These are phyloP conservation scores for Phoma sp. DNA, from an alignment of 2,329 filamentous ascomycete genomes.

Conservation along the genomic window DNA sequence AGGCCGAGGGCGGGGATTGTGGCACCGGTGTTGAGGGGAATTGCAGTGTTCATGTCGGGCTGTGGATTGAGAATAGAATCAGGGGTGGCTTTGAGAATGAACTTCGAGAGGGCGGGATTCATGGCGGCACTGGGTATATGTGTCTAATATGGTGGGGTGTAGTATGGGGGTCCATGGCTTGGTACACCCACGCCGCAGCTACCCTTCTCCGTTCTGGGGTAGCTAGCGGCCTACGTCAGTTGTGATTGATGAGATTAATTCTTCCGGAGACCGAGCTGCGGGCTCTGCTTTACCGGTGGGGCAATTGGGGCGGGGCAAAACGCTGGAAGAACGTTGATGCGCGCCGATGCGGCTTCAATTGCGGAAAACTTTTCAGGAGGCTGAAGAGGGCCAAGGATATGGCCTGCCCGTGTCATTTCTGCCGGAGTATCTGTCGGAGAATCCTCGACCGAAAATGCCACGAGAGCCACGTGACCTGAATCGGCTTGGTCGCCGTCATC, in stretches of 20 bases:
- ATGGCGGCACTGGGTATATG: slow-evolving; percentile 41
- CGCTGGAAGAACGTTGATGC: slow-evolving; percentile 24
- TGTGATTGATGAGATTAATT: slow-evolving; percentile 47
- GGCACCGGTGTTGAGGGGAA: slow-evolving; percentile 51
- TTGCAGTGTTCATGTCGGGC: slow-evolving; percentile 50
- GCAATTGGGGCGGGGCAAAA: too few relatives aligned
- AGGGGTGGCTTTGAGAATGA: slow-evolving; percentile 50
- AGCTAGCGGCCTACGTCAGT: slow-evolving; percentile 18
- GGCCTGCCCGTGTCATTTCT: slow-evolving; percentile 16
- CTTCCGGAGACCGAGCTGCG: slow-evolving; percentile 37
- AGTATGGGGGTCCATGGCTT: slow-evolving; percentile 17
- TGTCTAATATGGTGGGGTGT: slow-evolving; percentile 23
- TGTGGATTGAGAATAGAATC: slow-evolving; percentile 45
- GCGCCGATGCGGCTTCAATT: slow-evolving; percentile 15
- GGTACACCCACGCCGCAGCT: slow-evolving; percentile 11
- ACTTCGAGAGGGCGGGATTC: slow-evolving; percentile 51
- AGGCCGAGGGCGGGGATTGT: slow-evolving; percentile 49
- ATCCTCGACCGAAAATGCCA: slow-evolving; percentile 25
- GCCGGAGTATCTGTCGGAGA: slow-evolving; percentile 29
- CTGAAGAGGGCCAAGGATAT: slow-evolving; percentile 23
- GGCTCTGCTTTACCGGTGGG: too few relatives aligned
- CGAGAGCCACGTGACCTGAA: slow-evolving; percentile 19
- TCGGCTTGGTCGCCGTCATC: slow-evolving; percentile 21
- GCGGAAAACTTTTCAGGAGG: slow-evolving; percentile 20
- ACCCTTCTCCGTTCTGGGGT: slow-evolving; percentile 14